Base-by-base conservation (phyloP, 2,329 filamentous ascomycete genomes). In the Escovopsis sp. region DNA sequence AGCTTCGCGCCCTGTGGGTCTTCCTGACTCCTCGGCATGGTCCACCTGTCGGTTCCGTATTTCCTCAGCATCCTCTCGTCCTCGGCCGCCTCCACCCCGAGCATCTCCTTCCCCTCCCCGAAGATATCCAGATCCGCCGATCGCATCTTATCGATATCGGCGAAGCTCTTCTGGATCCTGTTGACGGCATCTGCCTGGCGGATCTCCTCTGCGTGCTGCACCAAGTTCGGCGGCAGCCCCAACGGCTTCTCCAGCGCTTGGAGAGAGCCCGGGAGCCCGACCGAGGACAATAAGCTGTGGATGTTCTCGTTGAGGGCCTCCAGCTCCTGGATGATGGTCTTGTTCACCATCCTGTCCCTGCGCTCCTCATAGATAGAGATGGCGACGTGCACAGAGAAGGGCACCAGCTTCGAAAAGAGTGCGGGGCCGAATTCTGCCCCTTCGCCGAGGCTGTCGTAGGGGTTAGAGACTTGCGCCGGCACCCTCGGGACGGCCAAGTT, bases 221-320 rank as follows among this genome's bases (percentile, higher is more conserved):
- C 74, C 2, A 98, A 64, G 13, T 78, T 84, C 1, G 86, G 84
- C 0, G 91, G 91, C 4, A 98, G 62, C 0, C 91, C 91, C 0
- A 98, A 70, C 0, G 91, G 91, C 57, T 95, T 96, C 57, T 98
- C 91, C 1, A 96, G 70, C 0, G 91, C 91, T 57, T 98, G 91
- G 4, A 98, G 64, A 1, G 89, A 94, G 0, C 91, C 91, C 0
- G 91, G 91, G 0, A 98, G 72, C 44, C 93, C 91, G 12, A 96
- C 67, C 0, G 82, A 88, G 14, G 83, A 77, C 16, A 96, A 65
- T 1, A 88, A 65, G 50, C 85, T 79, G 53, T 94, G 83, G 0
- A 96, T 70, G 47, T 79, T 77, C 45, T 81, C 77, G 0, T 85
- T 94, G 51, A 96, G 71, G 0, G 68, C 71, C 52, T 96, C 88